Percentiles rank a stretch among this genome's conserved stretches.
phyloP scores from a whole-genome alignment of 805 yeast genomes.

The Ogataea methanolica region DNA sequence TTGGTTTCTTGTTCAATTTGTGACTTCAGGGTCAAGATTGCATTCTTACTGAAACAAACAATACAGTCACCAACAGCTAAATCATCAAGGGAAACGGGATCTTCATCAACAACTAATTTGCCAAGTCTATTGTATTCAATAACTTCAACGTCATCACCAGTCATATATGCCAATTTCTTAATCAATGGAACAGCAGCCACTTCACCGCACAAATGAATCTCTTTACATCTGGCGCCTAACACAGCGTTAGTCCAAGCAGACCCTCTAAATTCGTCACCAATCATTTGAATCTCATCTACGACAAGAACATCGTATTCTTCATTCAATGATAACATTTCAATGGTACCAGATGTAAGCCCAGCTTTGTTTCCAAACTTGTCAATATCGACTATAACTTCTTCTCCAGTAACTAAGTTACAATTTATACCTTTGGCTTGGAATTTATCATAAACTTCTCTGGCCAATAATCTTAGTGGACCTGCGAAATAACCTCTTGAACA shows the following conservation, averaged over 20 bases:
- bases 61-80: constrained; percentile 79
- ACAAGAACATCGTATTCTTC: constrained; percentile 79
- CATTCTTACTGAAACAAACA: constrained; percentile 76
- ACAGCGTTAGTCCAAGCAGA: constrained; percentile 93
- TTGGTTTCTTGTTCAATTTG: constrained; percentile 61
- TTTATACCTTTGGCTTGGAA: constrained; percentile 60
- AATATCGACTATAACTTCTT: constrained; percentile 70
- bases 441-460: constrained; percentile 85
- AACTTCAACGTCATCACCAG: constrained; percentile 80
- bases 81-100: constrained; percentile 32
- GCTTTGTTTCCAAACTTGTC: constrained; percentile 74
- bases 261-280: constrained; percentile 74
- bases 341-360: constrained; percentile 77
- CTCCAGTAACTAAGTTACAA: constrained; percentile 94
- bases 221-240: constrained; percentile 80
- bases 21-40: constrained; percentile 64
- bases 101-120: constrained; percentile 51
- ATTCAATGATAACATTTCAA: constrained; percentile 82
- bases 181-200: constrained; percentile 73
- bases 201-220: constrained; percentile 93
- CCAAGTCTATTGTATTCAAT: constrained; percentile 74
- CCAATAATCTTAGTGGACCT: constrained; percentile 87
- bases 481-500: constrained; percentile 84
- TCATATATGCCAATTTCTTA: constrained; percentile 48
- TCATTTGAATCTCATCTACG: constrained; percentile 95